Evolutionary conservation across 2,329 filamentous ascomycete species (phyloP).

Genomic region (Davidsoniella eucalypti): DNA sequence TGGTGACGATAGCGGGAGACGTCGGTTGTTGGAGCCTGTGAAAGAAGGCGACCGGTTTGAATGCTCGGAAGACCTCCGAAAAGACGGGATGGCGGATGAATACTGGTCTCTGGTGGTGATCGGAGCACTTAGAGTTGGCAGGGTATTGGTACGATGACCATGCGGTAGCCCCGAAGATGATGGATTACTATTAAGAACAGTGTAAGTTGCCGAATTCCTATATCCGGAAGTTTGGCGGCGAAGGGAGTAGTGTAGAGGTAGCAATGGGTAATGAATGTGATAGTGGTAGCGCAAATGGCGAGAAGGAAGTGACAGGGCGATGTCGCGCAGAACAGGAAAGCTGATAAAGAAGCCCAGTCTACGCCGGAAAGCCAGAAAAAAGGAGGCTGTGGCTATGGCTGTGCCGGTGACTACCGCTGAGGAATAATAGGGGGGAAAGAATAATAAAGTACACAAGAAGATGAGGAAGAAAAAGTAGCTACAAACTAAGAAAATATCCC

Average conservation of each 20-base stretch:
- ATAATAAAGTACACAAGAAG: not conserved
- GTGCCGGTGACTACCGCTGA: not conserved
- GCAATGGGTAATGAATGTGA: no score
- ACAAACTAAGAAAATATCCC: no score
- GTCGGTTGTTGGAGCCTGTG: constrained; percentile 27
- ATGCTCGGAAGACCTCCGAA: constrained; percentile 32
- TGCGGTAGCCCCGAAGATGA: constrained; percentile 41
- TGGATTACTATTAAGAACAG: constrained; percentile 23
- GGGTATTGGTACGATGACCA: constrained; percentile 34
- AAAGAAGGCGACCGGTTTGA: constrained; percentile 36
- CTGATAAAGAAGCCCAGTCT: not conserved
- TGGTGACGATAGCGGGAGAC: constrained; percentile 34
- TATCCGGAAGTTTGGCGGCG: no score
- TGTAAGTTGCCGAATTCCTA: no score
- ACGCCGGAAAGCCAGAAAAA: not conserved
- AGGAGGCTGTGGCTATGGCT: not conserved
- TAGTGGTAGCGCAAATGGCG: no score
- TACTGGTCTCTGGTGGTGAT: constrained; percentile 38
- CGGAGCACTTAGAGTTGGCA: constrained; percentile 34
- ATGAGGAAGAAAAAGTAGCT: not conserved
- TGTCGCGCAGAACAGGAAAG: not conserved
- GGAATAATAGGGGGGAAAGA: not conserved
- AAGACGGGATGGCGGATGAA: constrained; percentile 32
- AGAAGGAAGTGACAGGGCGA: no score
- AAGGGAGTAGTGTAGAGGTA: no score